These are phyloP conservation scores for Ganoderma multipileum DNA, from an alignment of 1,284 basidiomycete species.

Conservation along the genomic window DNA sequence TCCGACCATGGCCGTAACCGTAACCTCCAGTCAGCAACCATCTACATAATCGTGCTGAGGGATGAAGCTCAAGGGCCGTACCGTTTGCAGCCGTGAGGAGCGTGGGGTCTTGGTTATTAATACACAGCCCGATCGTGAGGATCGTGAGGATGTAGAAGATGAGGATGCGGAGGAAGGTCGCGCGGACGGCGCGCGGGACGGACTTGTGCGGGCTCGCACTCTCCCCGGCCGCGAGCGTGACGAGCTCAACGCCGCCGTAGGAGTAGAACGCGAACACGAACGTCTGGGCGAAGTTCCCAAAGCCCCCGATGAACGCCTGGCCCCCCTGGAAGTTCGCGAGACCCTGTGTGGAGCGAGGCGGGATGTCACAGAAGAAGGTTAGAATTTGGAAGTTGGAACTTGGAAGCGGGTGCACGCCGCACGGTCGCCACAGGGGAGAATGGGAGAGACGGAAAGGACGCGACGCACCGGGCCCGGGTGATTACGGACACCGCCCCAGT, in stretches of 20 bases:
- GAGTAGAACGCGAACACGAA: conserved; percentile 70
- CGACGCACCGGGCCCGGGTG: conserved; percentile 56
- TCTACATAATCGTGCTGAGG: not conserved
- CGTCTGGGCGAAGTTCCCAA: conserved; percentile 57
- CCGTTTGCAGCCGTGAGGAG: conserved; percentile 52
- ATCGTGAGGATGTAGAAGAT: conserved; percentile 68
- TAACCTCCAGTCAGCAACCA: not conserved
- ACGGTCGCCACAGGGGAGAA: not conserved
- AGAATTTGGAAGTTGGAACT: not conserved
- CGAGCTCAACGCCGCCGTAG: conserved; percentile 80
- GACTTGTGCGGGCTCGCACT: conserved; percentile 63
- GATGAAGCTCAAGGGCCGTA: conserved; percentile 32
- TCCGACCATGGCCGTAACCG: not conserved
- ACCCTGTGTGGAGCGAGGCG: conserved; percentile 42
- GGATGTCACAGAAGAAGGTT: not conserved
- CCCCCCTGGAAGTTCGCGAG: conserved; percentile 58
- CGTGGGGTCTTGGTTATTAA: conserved; percentile 58
- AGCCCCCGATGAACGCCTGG: conserved; percentile 61
- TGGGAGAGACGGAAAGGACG: not conserved
- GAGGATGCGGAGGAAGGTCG: conserved; percentile 72
- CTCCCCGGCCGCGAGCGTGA: conserved; percentile 70
- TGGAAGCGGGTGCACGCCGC: not conserved
- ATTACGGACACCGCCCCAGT: conserved; percentile 62
- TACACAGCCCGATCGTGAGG: conserved; percentile 61
- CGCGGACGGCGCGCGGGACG: conserved; percentile 72